Percentiles rank a stretch among this genome's conserved stretches.
These are phyloP conservation scores for Syzygium jambos DNA, from an alignment of 345 rosid species.

Conservation along the genomic window DNA sequence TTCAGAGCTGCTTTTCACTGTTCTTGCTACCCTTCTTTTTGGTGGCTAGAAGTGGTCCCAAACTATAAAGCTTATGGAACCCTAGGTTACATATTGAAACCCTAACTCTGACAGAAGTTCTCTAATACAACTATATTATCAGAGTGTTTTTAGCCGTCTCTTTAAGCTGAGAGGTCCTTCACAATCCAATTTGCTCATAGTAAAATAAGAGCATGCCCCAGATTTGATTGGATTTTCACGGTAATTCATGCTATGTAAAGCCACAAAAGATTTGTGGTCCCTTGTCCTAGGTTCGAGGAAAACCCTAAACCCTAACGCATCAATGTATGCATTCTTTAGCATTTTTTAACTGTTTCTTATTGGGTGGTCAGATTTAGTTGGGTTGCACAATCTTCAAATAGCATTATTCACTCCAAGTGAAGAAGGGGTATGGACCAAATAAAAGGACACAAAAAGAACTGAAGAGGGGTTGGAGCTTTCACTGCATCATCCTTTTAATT, in stretches of 20 bases:
- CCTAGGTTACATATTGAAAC: constrained; percentile 5
- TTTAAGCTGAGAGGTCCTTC: neutral
- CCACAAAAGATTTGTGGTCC: constrained; percentile 59
- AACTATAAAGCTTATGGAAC: neutral
- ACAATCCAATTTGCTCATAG: neutral
- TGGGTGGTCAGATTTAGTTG: neutral
- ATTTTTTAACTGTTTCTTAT: constrained; percentile 5
- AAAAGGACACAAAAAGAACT: neutral
- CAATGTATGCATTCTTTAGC: constrained; percentile 14
- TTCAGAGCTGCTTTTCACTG: neutral
- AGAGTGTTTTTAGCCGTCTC: neutral
- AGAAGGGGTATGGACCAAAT: neutral
- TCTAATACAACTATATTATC: neutral
- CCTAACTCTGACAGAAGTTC: constrained; percentile 14
- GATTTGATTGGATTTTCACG: constrained; percentile 47
- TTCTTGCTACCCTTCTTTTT: neutral
- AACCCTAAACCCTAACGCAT: constrained; percentile 26
- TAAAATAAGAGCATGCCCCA: constrained; percentile 50
- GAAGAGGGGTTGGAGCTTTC: neutral
- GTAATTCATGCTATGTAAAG: constrained; percentile 41
- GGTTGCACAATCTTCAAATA: neutral
- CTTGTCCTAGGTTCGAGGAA: constrained; percentile 35
- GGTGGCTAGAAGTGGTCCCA: constrained; percentile 52
- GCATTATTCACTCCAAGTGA: neutral
- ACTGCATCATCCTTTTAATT: neutral